Conservation (phyloP, 257 asterid genomes). For the Salvia rosmarinus region DNA sequence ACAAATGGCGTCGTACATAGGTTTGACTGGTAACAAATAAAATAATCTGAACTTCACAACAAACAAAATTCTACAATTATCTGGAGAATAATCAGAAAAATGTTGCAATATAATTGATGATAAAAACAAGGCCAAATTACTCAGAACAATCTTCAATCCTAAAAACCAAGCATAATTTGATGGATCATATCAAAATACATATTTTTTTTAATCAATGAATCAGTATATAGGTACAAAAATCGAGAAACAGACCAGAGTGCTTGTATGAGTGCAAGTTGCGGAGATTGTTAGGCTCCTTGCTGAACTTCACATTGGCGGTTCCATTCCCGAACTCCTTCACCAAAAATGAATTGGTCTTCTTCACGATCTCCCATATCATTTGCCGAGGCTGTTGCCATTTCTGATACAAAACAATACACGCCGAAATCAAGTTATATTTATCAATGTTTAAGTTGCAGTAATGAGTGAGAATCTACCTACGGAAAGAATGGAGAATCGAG, state of each 20-base stretch:
- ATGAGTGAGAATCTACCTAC: no score
- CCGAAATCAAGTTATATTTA: neutral
- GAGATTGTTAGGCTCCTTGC: slow-evolving; percentile 93
- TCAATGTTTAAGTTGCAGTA: no score
- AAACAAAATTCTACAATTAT: no score
- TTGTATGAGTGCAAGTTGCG: slow-evolving; percentile 84
- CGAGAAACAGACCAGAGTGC: slow-evolving; percentile 69
- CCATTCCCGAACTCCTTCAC: slow-evolving; percentile 86
- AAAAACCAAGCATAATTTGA: neutral
- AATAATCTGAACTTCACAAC: no score
- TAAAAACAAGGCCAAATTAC: neutral
- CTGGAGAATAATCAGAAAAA: no score
- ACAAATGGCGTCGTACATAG: no score
- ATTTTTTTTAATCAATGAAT: neutral
- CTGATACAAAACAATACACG: slow-evolving; percentile 18
- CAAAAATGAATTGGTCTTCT: slow-evolving; percentile 74
- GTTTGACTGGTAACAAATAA: no score
- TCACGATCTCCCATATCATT: slow-evolving; percentile 94
- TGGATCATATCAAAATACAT: neutral
- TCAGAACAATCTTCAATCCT: neutral
- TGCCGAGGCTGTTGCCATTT: slow-evolving; percentile 91
- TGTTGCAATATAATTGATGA: no score
- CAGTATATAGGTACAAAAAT: neutral
- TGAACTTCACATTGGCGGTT: slow-evolving; percentile 68
- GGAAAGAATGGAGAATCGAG: no score